These are phyloP conservation scores for Albatrellus sp. DNA, from an alignment of 1,284 basidiomycete genomes.

Conservation along the genomic window DNA sequence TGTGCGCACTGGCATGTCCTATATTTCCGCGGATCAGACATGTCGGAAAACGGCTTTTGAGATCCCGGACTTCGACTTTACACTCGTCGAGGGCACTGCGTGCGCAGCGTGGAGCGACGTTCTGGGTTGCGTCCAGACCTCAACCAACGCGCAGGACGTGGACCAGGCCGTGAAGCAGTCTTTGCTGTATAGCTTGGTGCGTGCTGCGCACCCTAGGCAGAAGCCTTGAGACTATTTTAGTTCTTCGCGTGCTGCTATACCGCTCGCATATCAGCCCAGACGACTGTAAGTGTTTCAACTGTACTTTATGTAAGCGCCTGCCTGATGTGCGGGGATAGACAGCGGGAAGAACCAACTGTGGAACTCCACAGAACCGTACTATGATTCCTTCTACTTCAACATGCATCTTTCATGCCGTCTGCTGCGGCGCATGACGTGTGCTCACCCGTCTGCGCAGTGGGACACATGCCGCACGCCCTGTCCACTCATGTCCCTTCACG, in stretches of 20 bases:
- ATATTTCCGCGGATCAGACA: conserved; percentile 46
- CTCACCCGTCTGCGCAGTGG: conserved; percentile 27
- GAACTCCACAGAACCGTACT: conserved; percentile 54
- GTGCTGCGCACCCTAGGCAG: too few species aligned
- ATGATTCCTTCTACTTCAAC: conserved; percentile 59
- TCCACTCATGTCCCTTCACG: conserved; percentile 48
- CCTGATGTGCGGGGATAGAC: too few species aligned
- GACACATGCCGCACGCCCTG: conserved; percentile 52
- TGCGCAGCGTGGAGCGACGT: conserved; percentile 44
- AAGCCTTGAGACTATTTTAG: too few species aligned
- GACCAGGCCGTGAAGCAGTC: conserved; percentile 30
- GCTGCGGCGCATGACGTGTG: not conserved
- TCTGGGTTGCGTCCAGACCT: conserved; percentile 40
- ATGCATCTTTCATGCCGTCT: conserved; percentile 20
- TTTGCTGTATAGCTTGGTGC: conserved; percentile 48
- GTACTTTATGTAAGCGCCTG: too few species aligned
- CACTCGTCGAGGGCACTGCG: conserved; percentile 27
- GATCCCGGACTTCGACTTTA: conserved; percentile 48
- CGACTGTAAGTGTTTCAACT: conserved; percentile 48
- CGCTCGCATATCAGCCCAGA: conserved; percentile 55
- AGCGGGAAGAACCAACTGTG: conserved; percentile 54
- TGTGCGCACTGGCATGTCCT: conserved; percentile 45
- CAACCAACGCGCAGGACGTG: not conserved
- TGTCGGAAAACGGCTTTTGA: conserved; percentile 48
- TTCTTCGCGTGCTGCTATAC: too few species aligned